A percentile compares a stretch with the other conserved stretches of the same genome.
Evolutionary conservation across 1,284 basidiomycete species (phyloP).

Genomic region (Mycena sp.): DNA sequence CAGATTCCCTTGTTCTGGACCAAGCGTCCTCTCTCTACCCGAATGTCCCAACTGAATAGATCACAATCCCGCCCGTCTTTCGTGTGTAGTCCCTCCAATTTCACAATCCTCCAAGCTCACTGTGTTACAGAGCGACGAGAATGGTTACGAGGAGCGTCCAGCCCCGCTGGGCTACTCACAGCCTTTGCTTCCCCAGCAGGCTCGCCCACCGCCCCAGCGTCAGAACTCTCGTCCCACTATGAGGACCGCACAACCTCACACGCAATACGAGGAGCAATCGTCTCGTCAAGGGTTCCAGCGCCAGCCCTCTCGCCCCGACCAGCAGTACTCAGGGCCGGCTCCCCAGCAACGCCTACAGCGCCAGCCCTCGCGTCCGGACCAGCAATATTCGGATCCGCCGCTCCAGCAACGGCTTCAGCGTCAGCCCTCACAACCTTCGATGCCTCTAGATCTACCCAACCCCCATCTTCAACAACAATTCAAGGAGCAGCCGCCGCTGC

Average conservation of each 20-base stretch:
- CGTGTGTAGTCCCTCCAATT: neutral
- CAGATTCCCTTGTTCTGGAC: conserved; percentile 6
- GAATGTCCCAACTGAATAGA: conserved; percentile 4
- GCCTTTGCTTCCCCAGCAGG: conserved; percentile 4
- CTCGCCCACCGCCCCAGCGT: neutral
- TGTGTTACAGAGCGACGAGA: conserved; percentile 5
- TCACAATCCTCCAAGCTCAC: neutral
- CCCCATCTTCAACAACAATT: conserved; percentile 4
- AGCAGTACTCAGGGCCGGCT: neutral
- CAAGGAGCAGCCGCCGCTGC: neutral
- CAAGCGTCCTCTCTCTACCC: conserved; percentile 18
- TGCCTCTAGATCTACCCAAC: too few species aligned
- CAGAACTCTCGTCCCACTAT: conserved; percentile 1
- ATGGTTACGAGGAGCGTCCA: conserved; percentile 9
- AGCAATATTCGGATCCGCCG: neutral
- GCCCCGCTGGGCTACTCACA: neutral
- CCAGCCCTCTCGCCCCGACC: conserved; percentile 10
- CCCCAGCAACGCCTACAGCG: neutral
- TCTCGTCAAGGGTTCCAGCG: neutral
- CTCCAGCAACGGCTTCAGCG: neutral
- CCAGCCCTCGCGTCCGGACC: conserved; percentile 4
- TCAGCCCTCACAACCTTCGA: conserved; percentile 3
- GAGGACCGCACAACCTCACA: neutral
- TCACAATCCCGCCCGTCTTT: neutral
- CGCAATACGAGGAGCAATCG: neutral